Evolutionary conservation across 352 stramenopile genomes (phyloP).

Genomic region (Thalassiosira mediterranea): DNA sequence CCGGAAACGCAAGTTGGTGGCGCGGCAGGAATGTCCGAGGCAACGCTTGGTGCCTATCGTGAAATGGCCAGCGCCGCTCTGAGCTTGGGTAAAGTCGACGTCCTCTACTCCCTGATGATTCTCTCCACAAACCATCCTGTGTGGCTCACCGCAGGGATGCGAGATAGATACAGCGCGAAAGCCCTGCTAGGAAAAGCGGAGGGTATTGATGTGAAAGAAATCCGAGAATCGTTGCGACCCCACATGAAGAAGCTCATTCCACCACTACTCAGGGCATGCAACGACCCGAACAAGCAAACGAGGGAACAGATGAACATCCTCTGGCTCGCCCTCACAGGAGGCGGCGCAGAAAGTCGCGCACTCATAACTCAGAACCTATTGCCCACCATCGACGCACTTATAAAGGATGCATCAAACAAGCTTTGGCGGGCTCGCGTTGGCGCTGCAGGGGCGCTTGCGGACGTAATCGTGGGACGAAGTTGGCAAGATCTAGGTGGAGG

Average conservation of each 20-base stretch:
- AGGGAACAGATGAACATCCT: slow-evolving; percentile 80
- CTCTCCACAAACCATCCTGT: slow-evolving; percentile 72
- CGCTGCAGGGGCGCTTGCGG: slow-evolving; percentile 68
- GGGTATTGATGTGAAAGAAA: slow-evolving; percentile 49
- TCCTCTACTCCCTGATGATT: slow-evolving; percentile 80
- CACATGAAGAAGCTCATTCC: slow-evolving; percentile 80
- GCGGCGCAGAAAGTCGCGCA: slow-evolving; percentile 65
- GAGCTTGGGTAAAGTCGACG: slow-evolving; percentile 57
- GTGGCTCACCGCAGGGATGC: slow-evolving; percentile 58
- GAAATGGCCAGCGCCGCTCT: slow-evolving; percentile 78
- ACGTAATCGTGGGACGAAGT: slow-evolving; percentile 79
- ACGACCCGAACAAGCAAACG: slow-evolving; percentile 82
- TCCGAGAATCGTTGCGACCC: slow-evolving; percentile 63
- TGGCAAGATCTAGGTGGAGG: slow-evolving; percentile 80
- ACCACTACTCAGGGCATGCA: slow-evolving; percentile 67
- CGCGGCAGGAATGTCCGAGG: slow-evolving; percentile 69
- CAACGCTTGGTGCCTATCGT: slow-evolving; percentile 74
- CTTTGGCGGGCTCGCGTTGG: slow-evolving; percentile 73
- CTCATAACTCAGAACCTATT: slow-evolving; percentile 73
- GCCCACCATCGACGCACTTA: slow-evolving; percentile 71
- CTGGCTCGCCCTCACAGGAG: slow-evolving; percentile 80
- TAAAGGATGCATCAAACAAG: slow-evolving; percentile 74
- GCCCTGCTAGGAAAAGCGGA: slow-evolving; percentile 66
- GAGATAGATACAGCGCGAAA: slow-evolving; percentile 66
- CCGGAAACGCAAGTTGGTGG: too few species aligned